These are phyloP conservation scores for Hypoxylon sp. DNA, from an alignment of 2,329 filamentous ascomycete species.

Conservation along the genomic window DNA sequence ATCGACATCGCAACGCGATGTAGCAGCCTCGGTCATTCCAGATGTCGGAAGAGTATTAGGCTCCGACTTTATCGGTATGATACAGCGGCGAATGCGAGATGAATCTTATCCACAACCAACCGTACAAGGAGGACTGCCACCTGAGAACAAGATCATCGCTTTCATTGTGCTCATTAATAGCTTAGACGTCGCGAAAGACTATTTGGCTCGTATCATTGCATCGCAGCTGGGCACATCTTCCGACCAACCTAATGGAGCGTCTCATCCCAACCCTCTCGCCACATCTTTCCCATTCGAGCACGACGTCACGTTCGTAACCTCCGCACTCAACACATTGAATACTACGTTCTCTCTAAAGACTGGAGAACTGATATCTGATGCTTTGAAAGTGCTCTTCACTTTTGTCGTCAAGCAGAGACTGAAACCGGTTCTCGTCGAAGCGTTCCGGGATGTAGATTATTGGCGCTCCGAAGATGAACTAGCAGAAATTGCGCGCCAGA, in stretches of 20 bases:
- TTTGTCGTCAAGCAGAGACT: conserved; percentile 88
- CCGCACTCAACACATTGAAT: conserved; percentile 76
- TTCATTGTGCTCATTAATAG: conserved; percentile 97
- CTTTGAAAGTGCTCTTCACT: conserved; percentile 86
- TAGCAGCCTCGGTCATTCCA: conserved; percentile 82
- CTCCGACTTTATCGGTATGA: conserved; percentile 94
- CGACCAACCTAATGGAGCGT: conserved; percentile 52
- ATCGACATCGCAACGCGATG: conserved; percentile 83
- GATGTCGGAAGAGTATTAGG: conserved; percentile 83
- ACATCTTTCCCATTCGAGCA: conserved; percentile 84
- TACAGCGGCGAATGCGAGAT: conserved; percentile 97
- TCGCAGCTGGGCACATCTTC: conserved; percentile 67
- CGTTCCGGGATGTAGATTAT: conserved; percentile 94
- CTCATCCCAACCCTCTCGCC: conserved; percentile 61
- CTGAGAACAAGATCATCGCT: conserved; percentile 87
- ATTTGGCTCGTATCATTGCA: conserved; percentile 86
- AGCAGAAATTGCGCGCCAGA: conserved; percentile 65
- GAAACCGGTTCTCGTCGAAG: conserved; percentile 84
- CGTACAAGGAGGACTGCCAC: conserved; percentile 83
- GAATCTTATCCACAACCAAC: conserved; percentile 88
- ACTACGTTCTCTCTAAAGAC: conserved; percentile 81
- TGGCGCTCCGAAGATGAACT: conserved; percentile 73
- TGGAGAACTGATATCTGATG: conserved; percentile 84
- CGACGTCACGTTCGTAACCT: conserved; percentile 77
- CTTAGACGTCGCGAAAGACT: conserved; percentile 91